These are phyloP conservation scores for Pestalotiopsis fici DNA, from an alignment of 2,329 filamentous ascomycete genomes.

Conservation along the genomic window DNA sequence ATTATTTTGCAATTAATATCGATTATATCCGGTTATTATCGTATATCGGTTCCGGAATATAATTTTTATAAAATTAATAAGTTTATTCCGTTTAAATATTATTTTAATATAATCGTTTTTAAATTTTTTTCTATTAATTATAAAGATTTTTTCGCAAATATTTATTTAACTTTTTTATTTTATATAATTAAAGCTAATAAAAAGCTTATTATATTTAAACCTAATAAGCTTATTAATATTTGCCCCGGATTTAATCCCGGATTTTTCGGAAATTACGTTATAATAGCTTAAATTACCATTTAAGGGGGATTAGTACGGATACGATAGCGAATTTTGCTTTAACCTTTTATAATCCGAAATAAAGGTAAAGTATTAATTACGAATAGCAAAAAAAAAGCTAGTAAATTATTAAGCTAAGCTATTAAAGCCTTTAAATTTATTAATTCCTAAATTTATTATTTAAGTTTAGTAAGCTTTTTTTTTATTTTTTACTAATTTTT, in stretches of 20 bases:
- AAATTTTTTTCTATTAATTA: not conserved
- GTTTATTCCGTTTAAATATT: not conserved
- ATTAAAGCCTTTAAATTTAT: no score
- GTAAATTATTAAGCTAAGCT: no score
- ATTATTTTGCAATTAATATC: not conserved
- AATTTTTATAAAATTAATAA: not conserved
- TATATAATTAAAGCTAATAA: not conserved
- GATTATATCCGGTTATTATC: not conserved
- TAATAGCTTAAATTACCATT: not conserved
- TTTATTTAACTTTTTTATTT: not conserved
- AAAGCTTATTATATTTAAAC: not conserved
- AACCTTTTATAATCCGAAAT: no score
- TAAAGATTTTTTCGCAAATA: not conserved
- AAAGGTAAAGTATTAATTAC: no score
- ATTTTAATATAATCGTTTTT: not conserved
- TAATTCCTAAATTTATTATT: no score
- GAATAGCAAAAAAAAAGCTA: no score
- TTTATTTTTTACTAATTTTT: no score
- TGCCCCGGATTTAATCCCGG: not conserved
- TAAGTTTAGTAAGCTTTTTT: no score
- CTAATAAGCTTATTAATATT: not conserved
- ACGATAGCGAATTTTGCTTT: not conserved
- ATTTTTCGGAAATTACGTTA: not conserved
- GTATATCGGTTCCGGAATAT: not conserved
- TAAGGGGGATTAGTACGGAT: not conserved